Percentiles rank a stretch among this genome's conserved stretches.
phyloP scores from a whole-genome alignment of 495 filamentous ascomycete species.

The Penicillium cinerascens region DNA sequence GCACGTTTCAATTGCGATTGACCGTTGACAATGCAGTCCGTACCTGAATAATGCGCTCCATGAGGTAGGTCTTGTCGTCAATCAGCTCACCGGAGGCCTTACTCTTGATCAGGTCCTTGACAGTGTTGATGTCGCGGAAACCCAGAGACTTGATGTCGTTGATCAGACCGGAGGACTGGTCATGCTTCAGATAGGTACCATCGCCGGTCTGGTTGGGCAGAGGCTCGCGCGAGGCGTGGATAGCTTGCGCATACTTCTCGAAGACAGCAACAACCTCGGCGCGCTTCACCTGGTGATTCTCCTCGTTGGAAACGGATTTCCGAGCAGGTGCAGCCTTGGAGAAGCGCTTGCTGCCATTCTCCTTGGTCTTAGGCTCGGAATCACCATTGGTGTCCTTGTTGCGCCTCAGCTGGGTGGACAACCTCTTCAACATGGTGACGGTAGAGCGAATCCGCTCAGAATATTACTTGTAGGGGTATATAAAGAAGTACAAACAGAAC shows the following conservation, averaged over 20 bases:
- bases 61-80: constrained; percentile 77
- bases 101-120: constrained; percentile 50
- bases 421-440: constrained; percentile 46
- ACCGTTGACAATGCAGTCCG: background rate
- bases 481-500: constrained; percentile 8
- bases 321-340: constrained; percentile 34
- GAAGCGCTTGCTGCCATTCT: constrained; percentile 34
- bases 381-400: constrained; percentile 44
- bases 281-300: constrained; percentile 36
- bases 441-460: constrained; percentile 11
- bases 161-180: constrained; percentile 53
- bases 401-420: constrained; percentile 52
- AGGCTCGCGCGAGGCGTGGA: constrained; percentile 62
- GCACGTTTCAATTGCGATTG: background rate
- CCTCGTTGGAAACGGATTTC: constrained; percentile 31
- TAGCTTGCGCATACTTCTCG: constrained; percentile 58
- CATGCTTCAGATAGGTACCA: constrained; percentile 52
- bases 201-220: constrained; percentile 64
- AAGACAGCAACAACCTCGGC: constrained; percentile 50
- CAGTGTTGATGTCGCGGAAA: constrained; percentile 53
- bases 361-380: constrained; percentile 36
- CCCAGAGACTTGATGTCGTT: constrained; percentile 62
- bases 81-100: constrained; percentile 53
- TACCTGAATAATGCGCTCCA: constrained; percentile 72
- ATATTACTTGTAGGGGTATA: constrained; percentile 5